Evolutionary conservation across 2,329 filamentous ascomycete species (phyloP).

Genomic region (Botrytis galanthina): DNA sequence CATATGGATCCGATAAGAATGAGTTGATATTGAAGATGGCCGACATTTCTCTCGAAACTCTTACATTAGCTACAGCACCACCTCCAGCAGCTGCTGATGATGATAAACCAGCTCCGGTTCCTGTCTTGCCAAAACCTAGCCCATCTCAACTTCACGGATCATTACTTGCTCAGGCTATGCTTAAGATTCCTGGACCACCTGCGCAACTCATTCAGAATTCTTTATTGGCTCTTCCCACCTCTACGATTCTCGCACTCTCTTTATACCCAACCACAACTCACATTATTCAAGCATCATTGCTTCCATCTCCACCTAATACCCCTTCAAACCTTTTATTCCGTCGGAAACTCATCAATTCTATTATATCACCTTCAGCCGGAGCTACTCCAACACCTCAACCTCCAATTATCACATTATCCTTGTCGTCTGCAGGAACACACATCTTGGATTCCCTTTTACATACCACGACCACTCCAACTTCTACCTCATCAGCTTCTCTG

Average conservation of each 20-base stretch:
- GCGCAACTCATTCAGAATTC: conserved; percentile 70
- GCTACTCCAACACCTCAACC: conserved; percentile 11
- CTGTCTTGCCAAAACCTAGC: conserved; percentile 36
- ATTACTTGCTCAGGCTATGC: conserved; percentile 75
- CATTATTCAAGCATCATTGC: conserved; percentile 62
- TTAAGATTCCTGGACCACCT: conserved; percentile 68
- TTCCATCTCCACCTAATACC: conserved; percentile 47
- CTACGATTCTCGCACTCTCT: conserved; percentile 62
- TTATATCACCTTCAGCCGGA: conserved; percentile 43
- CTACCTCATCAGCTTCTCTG: conserved; percentile 39
- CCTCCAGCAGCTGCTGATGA: conserved; percentile 33
- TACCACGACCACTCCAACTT: conserved; percentile 27
- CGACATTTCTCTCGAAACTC: conserved; percentile 51
- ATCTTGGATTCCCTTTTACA: conserved; percentile 65
- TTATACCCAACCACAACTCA: conserved; percentile 51
- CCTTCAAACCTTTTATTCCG: conserved; percentile 61
- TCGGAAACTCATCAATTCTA: conserved; percentile 59
- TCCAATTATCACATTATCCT: conserved; percentile 40
- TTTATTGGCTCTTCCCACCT: conserved; percentile 57
- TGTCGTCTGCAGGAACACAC: conserved; percentile 62
- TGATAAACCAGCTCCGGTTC: conserved; percentile 32
- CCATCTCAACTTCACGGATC: conserved; percentile 73
- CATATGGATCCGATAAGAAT: conserved; percentile 51
- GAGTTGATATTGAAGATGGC: conserved; percentile 59
- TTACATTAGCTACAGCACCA: conserved; percentile 38